Evolutionary conservation across 2,329 filamentous ascomycete genomes (phyloP), one percentile per base, ranked within the genome.

Genomic region (Diaporthe velutina): DNA sequence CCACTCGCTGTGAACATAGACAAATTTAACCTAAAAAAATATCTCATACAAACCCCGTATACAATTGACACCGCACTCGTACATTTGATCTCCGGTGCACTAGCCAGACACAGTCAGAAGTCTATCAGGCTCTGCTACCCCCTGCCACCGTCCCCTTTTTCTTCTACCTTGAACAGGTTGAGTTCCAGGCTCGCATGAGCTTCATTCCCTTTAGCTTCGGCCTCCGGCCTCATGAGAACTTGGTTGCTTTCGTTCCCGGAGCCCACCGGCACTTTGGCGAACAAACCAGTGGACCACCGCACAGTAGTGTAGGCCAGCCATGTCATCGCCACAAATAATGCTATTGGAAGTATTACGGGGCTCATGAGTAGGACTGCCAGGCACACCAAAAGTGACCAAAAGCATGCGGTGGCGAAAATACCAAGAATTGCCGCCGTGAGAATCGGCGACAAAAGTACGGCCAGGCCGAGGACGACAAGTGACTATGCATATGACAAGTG

Each of bases 241-340:
- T 35, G 28, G 13, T 67, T 67, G 19, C 12, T 19, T 50, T 67
- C 61, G 30, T 67, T 67, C 9, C 30, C 61, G 1, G 61, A 67
- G 61, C 61, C 61, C 19, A 67, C 61, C 8, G 42, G 61, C 12
- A 52, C 42, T 35, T 67, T 67, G 12, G 42, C 61, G 30, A 67
- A 52, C 42, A 52, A 4, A 12, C 17, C 30, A 4, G 42, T 30
- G 22, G 61, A 50, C 22, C 28, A 52, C 30, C 45, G 61, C 8
- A 52, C 22, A 1, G 61, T 19, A 19, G 12, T 25, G 30, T 25
- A 52, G 42, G 3, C 52, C 30, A 67, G 42, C 42, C 42, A 52
- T 19, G 38, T 38, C 6, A 10, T 6, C 30, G 22, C 61, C 8
- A 22, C 61, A 13, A 35, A 25, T 1, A 38, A 6, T 10, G 30